Base-by-base conservation (phyloP, 2,329 filamentous ascomycete species). In the Diaporthe batatas region DNA sequence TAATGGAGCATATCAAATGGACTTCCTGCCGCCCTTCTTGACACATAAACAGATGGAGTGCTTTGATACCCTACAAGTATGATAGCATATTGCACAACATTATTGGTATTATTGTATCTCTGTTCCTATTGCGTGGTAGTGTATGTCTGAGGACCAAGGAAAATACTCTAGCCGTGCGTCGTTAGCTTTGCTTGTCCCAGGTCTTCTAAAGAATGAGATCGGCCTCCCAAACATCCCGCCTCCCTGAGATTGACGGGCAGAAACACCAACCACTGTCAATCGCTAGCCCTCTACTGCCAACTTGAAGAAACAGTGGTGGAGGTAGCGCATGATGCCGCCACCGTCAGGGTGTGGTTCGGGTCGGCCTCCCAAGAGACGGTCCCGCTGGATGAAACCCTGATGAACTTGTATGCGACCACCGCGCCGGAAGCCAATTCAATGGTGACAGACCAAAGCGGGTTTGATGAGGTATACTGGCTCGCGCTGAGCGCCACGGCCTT, bases 371-470 rank as follows among this genome's bases (percentile, higher is more conserved):
- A 94, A 2, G 81, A 84, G 11, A 92, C 81, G 0, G 82, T 83
- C 0, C 90, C 89, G 76, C 88, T 86, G 0, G 81, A 77, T 72
- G 85, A 84, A 54, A 91, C 86, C 65, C 89, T 87, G 76, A 94
- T 87, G 78, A 90, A 94, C 83, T 94, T 94, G 80, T 93, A 94
- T 82, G 90, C 78, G 55, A 94, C 83, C 3, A 80, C 82, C 62
- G 84, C 84, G 2, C 91, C 91, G 0, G 89, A 84, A 0, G 84
- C 81, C 21, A 94, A 80, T 1, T 82, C 83, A 36, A 94, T 78
- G 0, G 87, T 87, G 0, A 81, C 85, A 58, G 82, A 85, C 93
- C 92, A 94, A 7, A 92, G 75, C 0, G 88, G 90, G 76, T 92
- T 89, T 44, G 79, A 81, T 2, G 82, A 76, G 0, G 89, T 91